These are phyloP conservation scores for Sordariomycetes sp. DNA, from an alignment of 2,329 filamentous ascomycete genomes.

Conservation along the genomic window DNA sequence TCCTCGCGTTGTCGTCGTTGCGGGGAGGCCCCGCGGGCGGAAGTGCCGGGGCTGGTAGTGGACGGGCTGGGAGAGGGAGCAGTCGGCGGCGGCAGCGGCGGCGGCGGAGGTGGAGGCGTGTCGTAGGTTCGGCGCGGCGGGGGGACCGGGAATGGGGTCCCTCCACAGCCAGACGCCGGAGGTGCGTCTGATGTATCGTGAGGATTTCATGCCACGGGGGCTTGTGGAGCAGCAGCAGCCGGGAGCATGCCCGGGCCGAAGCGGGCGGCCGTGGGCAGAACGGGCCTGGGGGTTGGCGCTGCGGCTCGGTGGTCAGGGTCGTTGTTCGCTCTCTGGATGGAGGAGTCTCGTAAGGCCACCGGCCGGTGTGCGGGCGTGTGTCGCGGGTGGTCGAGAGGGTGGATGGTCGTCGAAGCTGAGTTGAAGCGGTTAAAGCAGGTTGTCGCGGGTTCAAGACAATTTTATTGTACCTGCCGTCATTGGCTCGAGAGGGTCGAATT, in stretches of 20 bases:
- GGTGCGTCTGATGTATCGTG: not conserved
- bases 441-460: not conserved
- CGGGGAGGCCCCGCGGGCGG: not conserved
- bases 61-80: not conserved
- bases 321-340: not conserved
- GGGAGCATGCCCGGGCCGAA: not conserved
- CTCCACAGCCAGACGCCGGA: not conserved
- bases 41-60: not conserved
- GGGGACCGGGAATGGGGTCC: not conserved
- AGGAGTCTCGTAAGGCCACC: not conserved
- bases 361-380: not conserved
- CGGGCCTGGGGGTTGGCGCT: not conserved
- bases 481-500: not conserved
- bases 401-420: not conserved
- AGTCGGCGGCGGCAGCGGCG: not conserved
- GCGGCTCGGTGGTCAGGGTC: not conserved
- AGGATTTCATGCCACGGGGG: slow-evolving; percentile 2
- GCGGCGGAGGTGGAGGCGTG: not conserved
- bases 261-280: not conserved
- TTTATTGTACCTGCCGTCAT: not conserved
- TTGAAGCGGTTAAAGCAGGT: not conserved
- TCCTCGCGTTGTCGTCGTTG: not conserved
- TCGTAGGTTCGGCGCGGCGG: not conserved
- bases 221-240: not conserved
- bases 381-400: not conserved